Conservation (phyloP, 2,329 filamentous ascomycete species). For the Ceratocystis eucalypticola region DNA sequence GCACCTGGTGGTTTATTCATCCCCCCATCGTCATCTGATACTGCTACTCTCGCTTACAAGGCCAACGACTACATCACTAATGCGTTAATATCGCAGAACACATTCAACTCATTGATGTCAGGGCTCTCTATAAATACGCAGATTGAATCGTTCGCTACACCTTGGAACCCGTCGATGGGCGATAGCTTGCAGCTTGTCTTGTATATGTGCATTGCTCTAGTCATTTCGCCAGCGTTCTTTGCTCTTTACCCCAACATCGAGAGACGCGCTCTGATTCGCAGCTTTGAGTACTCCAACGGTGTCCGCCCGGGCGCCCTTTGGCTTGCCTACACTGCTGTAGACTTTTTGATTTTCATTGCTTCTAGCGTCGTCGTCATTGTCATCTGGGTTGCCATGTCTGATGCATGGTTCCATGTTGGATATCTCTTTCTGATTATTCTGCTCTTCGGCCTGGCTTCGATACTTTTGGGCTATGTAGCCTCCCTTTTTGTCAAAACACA, state of each 20-base stretch:
- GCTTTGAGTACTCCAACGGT: conserved; percentile 83
- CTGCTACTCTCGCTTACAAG: conserved; percentile 51
- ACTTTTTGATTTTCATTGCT: conserved; percentile 59
- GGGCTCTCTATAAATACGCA: conserved; percentile 56
- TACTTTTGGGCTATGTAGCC: conserved; percentile 63
- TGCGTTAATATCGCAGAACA: conserved; percentile 50
- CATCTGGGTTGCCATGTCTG: conserved; percentile 52
- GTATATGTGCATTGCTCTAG: conserved; percentile 69
- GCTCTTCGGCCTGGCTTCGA: conserved; percentile 68
- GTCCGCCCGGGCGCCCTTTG: conserved; percentile 71
- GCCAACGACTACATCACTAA: conserved; percentile 47
- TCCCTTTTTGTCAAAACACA: conserved; percentile 70
- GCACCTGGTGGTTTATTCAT: conserved; percentile 72
- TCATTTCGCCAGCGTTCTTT: conserved; percentile 74
- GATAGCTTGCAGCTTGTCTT: conserved; percentile 64
- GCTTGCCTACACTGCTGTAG: conserved; percentile 69
- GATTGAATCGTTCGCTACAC: conserved; percentile 63
- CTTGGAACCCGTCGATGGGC: conserved; percentile 54
- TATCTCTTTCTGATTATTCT: conserved; percentile 73
- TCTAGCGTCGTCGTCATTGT: conserved; percentile 37
- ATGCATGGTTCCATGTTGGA: conserved; percentile 62
- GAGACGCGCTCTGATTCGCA: conserved; percentile 62
- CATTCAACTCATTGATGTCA: conserved; percentile 50
- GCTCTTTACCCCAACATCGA: conserved; percentile 80
- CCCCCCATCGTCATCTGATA: conserved; percentile 35